Percentiles rank a stretch among this genome's conserved stretches.
phyloP scores from a whole-genome alignment of 345 rosid species.

The Camelina neglecta region DNA sequence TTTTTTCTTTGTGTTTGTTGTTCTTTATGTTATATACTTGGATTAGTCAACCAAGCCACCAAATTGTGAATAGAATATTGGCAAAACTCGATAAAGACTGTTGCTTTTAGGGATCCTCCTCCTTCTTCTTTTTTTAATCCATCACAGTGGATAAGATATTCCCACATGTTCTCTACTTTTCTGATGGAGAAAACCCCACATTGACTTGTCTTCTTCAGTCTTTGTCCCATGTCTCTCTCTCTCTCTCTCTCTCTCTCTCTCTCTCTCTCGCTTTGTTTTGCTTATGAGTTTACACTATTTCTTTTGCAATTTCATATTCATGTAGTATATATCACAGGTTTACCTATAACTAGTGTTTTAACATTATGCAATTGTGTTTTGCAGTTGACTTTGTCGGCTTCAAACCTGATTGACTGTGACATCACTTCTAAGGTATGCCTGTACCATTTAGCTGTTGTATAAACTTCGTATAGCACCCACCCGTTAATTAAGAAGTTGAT shows the following conservation, averaged over 20 bases:
- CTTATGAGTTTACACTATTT: neutral
- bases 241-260: neutral
- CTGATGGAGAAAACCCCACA: conserved; percentile 18
- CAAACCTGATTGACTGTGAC: conserved; percentile 74
- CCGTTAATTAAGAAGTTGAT: neutral
- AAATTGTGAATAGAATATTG: conserved; percentile 16
- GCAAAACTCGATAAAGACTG: neutral
- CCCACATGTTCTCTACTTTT: conserved; percentile 16
- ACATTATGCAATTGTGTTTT: conserved; percentile 29
- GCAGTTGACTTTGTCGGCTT: conserved; percentile 79
- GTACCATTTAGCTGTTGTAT: neutral
- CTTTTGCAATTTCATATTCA: neutral
- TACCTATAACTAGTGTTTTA: conserved; percentile 9
- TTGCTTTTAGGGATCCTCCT: neutral
- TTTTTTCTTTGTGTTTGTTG: neutral
- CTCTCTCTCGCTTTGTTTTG: neutral
- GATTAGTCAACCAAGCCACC: neutral
- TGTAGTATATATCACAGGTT: neutral
- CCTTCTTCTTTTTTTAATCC: neutral
- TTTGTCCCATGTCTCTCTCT: conserved; percentile 30
- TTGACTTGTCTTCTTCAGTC: conserved; percentile 29
- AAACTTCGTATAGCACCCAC: neutral
- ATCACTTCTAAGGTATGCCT: conserved; percentile 70
- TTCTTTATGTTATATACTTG: neutral
- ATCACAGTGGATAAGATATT: conserved; percentile 24